Conservation (phyloP, 108 stramenopile genomes). For the Schizochytrium sp. region DNA sequence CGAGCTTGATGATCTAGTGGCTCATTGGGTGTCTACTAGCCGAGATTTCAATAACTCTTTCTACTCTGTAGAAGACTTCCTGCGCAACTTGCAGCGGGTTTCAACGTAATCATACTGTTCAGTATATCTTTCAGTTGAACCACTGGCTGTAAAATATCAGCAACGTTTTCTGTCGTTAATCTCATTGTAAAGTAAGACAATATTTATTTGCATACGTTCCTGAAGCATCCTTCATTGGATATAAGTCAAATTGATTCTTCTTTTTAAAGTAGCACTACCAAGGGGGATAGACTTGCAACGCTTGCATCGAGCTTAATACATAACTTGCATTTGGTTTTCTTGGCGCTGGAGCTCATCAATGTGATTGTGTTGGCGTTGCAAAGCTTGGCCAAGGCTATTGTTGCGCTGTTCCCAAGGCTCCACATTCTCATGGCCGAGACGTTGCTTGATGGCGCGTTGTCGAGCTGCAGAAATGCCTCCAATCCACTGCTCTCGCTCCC, state of each 20-base stretch:
- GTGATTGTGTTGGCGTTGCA: slow-evolving; percentile 22
- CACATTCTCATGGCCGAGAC: slow-evolving; percentile 29
- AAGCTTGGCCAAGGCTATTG: not conserved
- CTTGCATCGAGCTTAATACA: not conserved
- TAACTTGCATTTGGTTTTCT: not conserved
- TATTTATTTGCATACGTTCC: no score
- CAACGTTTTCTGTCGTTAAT: no score
- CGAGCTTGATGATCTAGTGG: not conserved
- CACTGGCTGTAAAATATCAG: no score
- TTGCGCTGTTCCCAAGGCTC: slow-evolving; percentile 22
- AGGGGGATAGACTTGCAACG: no score
- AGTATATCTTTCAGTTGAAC: no score
- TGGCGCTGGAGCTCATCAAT: slow-evolving; percentile 14
- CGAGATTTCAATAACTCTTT: not conserved
- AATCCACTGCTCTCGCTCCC: slow-evolving; percentile 14
- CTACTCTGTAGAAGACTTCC: not conserved
- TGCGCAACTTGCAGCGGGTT: not conserved
- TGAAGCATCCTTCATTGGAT: no score
- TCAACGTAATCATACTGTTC: no score
- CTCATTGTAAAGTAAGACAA: no score
- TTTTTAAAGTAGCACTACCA: no score
- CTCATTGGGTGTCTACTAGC: not conserved
- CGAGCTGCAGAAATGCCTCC: slow-evolving; percentile 38
- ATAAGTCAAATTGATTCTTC: no score
- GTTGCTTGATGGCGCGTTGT: slow-evolving; percentile 40